phyloP scores from a whole-genome alignment of 1,284 basidiomycete species.

The Ganoderma leucocontextum region DNA sequence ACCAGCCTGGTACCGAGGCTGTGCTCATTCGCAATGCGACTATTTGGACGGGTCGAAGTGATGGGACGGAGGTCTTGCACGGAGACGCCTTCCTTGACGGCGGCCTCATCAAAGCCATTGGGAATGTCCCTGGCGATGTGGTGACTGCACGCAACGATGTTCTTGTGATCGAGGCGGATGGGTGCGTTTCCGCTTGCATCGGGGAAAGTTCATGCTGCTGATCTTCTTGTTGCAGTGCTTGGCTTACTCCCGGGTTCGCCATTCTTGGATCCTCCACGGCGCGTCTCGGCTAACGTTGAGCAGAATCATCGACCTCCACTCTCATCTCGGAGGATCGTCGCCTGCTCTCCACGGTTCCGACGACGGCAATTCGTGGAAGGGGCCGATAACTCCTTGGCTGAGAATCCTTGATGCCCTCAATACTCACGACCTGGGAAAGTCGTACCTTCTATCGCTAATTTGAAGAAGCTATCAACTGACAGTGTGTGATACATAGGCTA shows the following conservation, averaged over 20 bases:
- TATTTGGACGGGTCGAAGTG: slow-evolving; percentile 58
- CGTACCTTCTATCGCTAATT: slow-evolving; percentile 50
- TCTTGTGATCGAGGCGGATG: slow-evolving; percentile 41
- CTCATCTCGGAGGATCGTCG: slow-evolving; percentile 62
- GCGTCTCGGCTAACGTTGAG: not conserved
- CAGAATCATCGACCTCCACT: slow-evolving; percentile 67
- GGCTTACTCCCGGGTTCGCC: slow-evolving; percentile 50
- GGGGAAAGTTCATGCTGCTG: not conserved
- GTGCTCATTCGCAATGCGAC: slow-evolving; percentile 65
- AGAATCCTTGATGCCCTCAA: slow-evolving; percentile 59
- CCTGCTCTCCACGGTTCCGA: slow-evolving; percentile 45
- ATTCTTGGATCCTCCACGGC: not conserved
- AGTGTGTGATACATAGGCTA: slow-evolving; percentile 31
- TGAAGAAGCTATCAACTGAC: slow-evolving; percentile 46
- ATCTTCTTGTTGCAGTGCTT: slow-evolving; percentile 26
- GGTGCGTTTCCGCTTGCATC: slow-evolving; percentile 9
- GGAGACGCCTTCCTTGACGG: slow-evolving; percentile 48
- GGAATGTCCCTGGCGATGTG: slow-evolving; percentile 25
- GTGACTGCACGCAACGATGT: slow-evolving; percentile 30
- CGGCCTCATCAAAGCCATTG: slow-evolving; percentile 47
- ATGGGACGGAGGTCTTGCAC: slow-evolving; percentile 45
- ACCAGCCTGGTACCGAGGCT: slow-evolving; percentile 55
- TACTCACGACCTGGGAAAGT: slow-evolving; percentile 58
- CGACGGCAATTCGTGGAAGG: slow-evolving; percentile 52
- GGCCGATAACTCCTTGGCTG: slow-evolving; percentile 57